phyloP scores from a whole-genome alignment of 768 basidiomycete genomes.

The Termitomyces sp. region DNA sequence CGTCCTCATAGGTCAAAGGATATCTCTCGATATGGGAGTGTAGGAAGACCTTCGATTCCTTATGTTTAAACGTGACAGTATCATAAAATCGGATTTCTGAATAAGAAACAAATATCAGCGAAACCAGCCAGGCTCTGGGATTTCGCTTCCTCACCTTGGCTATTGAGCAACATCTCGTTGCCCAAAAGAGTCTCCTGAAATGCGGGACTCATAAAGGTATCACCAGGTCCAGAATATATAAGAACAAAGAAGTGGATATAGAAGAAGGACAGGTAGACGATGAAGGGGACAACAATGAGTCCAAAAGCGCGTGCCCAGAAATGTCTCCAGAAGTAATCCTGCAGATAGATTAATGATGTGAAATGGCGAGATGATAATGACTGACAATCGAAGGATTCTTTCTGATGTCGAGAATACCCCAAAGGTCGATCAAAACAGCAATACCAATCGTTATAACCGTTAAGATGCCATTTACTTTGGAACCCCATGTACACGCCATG shows the following conservation, averaged over 20 bases:
- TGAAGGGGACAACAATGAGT: constrained; percentile 82
- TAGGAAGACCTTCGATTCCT: constrained; percentile 87
- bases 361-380: constrained; percentile 5
- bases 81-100: constrained; percentile 94
- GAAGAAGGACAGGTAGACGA: constrained; percentile 93
- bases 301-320: constrained; percentile 82
- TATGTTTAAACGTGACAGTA: constrained; percentile 81
- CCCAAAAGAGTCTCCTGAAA: constrained; percentile 95
- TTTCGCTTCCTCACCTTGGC: constrained; percentile 60
- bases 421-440: constrained; percentile 90
- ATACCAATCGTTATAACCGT: constrained; percentile 86
- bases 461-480: constrained; percentile 95
- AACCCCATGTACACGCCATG: constrained; percentile 95
- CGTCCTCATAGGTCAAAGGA: constrained; percentile 92
- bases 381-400: constrained; percentile 76
- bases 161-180: constrained; percentile 88
- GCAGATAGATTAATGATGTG: neutral
- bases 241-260: constrained; percentile 91
- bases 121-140: neutral
- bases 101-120: constrained; percentile 1
- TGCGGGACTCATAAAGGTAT: constrained; percentile 94
- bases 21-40: constrained; percentile 92
- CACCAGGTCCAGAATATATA: constrained; percentile 85
- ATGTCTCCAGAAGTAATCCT: constrained; percentile 90
- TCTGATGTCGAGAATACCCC: constrained; percentile 86